These are phyloP conservation scores for Calonectria hongkongensis DNA, from an alignment of 2,329 filamentous ascomycete genomes.

Conservation along the genomic window DNA sequence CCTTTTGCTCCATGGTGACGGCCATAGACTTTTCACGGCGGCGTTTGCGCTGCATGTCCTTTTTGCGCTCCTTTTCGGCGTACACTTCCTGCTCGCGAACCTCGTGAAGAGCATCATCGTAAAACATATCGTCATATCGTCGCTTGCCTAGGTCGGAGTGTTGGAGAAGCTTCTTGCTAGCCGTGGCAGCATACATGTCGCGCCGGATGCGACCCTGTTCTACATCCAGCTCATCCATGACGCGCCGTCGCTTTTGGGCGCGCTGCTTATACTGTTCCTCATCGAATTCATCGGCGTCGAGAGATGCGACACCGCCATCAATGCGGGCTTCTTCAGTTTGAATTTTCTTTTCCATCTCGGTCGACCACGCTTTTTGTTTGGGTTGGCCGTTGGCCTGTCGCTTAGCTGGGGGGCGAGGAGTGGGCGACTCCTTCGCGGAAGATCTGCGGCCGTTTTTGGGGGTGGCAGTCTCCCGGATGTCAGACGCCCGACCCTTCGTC, in stretches of 20 bases:
- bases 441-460: conserved; percentile 71
- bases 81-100: conserved; percentile 93
- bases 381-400: conserved; percentile 76
- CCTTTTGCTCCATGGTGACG: conserved; percentile 92
- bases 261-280: conserved; percentile 72
- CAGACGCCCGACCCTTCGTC: conserved; percentile 71
- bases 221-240: conserved; percentile 78
- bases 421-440: conserved; percentile 69
- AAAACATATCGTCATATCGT: conserved; percentile 85
- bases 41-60: conserved; percentile 99
- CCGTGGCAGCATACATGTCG: conserved; percentile 75
- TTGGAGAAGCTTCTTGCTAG: conserved; percentile 77
- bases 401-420: conserved; percentile 71
- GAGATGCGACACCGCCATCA: conserved; percentile 67
- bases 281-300: conserved; percentile 66
- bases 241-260: conserved; percentile 79
- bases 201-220: conserved; percentile 78
- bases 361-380: conserved; percentile 80
- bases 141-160: conserved; percentile 84
- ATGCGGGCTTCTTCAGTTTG: conserved; percentile 63
- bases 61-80: conserved; percentile 98
- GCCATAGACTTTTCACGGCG: conserved; percentile 97
- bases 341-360: conserved; percentile 67
- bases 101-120: conserved; percentile 87
- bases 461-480: conserved; percentile 69